phyloP scores from a whole-genome alignment of 176 grass and related monocot genomes.

The Olyra latifolia region DNA sequence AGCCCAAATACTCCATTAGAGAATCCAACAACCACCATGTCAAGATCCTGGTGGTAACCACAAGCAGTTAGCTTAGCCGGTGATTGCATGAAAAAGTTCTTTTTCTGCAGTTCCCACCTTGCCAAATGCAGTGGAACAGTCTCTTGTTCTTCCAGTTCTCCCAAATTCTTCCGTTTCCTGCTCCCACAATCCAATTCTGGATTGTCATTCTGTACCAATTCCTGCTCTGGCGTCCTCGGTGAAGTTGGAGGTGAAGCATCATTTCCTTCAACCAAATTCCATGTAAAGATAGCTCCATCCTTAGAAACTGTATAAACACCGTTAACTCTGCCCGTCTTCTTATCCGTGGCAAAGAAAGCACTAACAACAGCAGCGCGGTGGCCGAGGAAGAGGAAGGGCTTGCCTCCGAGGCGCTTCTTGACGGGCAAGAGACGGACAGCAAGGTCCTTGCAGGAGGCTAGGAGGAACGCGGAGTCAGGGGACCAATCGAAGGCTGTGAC shows the following conservation, averaged over 20 bases:
- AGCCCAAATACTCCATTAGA: slow-evolving; percentile 90
- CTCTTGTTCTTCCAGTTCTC: slow-evolving; percentile 40
- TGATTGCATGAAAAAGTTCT: slow-evolving; percentile 87
- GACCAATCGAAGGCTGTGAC: slow-evolving; percentile 92
- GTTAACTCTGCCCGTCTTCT: slow-evolving; percentile 58
- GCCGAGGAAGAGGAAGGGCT: slow-evolving; percentile 80
- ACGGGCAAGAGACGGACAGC: slow-evolving; percentile 64
- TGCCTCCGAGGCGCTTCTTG: slow-evolving; percentile 49
- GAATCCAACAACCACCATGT: slow-evolving; percentile 92
- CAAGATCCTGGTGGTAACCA: slow-evolving; percentile 82
- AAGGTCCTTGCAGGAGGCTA: slow-evolving; percentile 85
- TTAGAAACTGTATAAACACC: slow-evolving; percentile 72
- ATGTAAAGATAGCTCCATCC: slow-evolving; percentile 86
- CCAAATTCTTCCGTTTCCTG: slow-evolving; percentile 54
- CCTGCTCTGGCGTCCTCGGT: slow-evolving; percentile 57
- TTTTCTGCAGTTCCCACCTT: slow-evolving; percentile 72
- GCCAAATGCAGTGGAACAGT: slow-evolving; percentile 46
- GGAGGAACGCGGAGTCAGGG: slow-evolving; percentile 76
- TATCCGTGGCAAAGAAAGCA: slow-evolving; percentile 74
- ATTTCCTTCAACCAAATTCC: slow-evolving; percentile 62
- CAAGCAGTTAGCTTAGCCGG: slow-evolving; percentile 77
- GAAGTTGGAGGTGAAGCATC: slow-evolving; percentile 48
- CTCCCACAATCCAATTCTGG: slow-evolving; percentile 40
- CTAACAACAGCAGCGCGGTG: slow-evolving; percentile 65
- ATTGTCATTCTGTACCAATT: slow-evolving; percentile 26